A percentile compares a stretch with the other conserved stretches of the same genome.
Conservation (phyloP, 1,284 basidiomycete genomes). For the Leucoagaricus sp. region DNA sequence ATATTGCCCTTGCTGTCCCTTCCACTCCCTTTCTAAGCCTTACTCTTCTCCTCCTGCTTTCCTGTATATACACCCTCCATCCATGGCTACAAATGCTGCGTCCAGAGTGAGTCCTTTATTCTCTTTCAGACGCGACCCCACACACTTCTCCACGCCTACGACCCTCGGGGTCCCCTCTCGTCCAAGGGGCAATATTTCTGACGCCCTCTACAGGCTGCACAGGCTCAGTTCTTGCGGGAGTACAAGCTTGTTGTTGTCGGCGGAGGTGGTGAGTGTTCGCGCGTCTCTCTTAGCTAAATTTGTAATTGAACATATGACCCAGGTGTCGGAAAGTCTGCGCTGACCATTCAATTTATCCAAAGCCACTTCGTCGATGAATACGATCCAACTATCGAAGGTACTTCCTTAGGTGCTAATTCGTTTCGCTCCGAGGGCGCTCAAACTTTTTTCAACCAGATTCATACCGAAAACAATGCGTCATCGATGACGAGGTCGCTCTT, state of each 20-base stretch:
- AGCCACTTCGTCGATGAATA: conserved; percentile 98
- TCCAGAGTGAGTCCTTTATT: conserved; percentile 30
- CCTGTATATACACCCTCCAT: conserved; percentile 16
- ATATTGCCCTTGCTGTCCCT: conserved; percentile 15
- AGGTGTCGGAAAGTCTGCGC: conserved; percentile 96
- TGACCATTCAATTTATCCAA: conserved; percentile 98
- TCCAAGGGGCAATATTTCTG: background rate
- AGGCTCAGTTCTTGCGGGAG: conserved; percentile 93
- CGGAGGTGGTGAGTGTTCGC: conserved; percentile 79
- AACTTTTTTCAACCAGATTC: conserved; percentile 61
- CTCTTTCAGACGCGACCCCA: background rate
- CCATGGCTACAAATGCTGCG: conserved; percentile 28
- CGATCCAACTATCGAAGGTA: conserved; percentile 96
- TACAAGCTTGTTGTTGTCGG: conserved; percentile 98
- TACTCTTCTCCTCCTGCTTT: conserved; percentile 16
- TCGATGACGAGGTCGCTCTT: conserved; percentile 97
- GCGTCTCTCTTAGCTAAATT: background rate
- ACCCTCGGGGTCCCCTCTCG: background rate
- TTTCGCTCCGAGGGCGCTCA: conserved; percentile 8
- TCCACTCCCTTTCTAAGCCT: conserved; percentile 13
- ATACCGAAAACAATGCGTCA: conserved; percentile 94
- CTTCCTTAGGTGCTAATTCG: conserved; percentile 18
- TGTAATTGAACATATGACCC: background rate
- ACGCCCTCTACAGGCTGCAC: conserved; percentile 18
- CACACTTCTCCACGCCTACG: background rate